Base-by-base conservation (phyloP, 805 yeast species). In the Tetrapisispora pingtungensis region DNA sequence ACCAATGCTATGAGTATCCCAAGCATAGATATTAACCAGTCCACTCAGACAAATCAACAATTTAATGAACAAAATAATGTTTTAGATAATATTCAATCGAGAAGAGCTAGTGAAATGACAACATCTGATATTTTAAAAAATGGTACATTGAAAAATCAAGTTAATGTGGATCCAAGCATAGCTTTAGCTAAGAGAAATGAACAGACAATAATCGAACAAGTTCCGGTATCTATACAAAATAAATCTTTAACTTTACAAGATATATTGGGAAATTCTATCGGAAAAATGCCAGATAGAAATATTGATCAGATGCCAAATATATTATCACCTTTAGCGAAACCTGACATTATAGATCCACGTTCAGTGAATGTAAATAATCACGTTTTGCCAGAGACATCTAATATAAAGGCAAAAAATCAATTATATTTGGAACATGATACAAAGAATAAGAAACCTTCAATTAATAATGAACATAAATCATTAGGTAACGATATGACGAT, bases 401-500 rank as follows among this genome's bases (percentile, higher is more conserved):
- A 13, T 33, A n/a, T 32, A 3, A 32, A 32, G n/a, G 19, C 10
- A n/a, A 24, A 8, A 33, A 24, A 15, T 33, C 17, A 12, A 15
- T 26, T 8, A 17, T 17, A 30, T 8, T 4, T 5, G n/a, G 6
- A 20, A 4, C 32, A 28, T 7, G 13, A 14, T 10, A 28, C 32
- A 5, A 5, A 12, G 13, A 14, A 28, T 28, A 14, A 10, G 8
- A 2, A 15, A 10, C 2, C 15, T 3, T 27, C 5, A 19, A 8
- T 10, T 19, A 10, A 12, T 19, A 31, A 5, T 4, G 20, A 8
- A 14, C n/a, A 36, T 7, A 19, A 18, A 14, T n/a, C n/a, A 17
- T n/a, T 32, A 26, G 31, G 36, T 5, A 37, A 37, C 7, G 17
- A 13, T 15, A 36, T 41, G 15, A 45, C 52, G 0, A 43, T 37